A percentile compares a stretch with the other conserved stretches of the same genome.
phyloP scores from a whole-genome alignment of 768 basidiomycete species.

The Melanogaster broomeanus region DNA sequence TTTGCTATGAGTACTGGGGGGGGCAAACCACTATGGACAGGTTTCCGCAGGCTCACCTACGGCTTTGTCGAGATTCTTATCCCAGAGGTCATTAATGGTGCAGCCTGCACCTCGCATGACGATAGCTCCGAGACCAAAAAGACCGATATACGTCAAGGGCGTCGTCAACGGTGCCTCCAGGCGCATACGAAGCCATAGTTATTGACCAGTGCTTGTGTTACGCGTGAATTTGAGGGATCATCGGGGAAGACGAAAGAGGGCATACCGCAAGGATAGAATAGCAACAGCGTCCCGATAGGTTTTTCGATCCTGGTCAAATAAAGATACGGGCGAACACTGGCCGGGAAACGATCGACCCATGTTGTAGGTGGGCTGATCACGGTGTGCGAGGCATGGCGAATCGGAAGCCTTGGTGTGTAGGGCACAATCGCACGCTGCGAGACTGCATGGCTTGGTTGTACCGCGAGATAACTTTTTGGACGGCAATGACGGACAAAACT shows the following conservation, averaged over 20 bases:
- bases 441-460: neutral
- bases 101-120: constrained; percentile 99
- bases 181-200: constrained; percentile 90
- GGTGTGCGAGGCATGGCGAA: constrained; percentile 17
- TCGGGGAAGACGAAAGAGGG: constrained; percentile 12
- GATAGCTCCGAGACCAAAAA: constrained; percentile 89
- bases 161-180: constrained; percentile 63
- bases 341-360: constrained; percentile 72
- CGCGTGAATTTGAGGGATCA: neutral
- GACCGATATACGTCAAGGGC: constrained; percentile 71
- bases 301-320: constrained; percentile 91
- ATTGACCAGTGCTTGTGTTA: constrained; percentile 91
- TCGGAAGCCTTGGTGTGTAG: neutral
- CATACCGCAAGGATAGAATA: constrained; percentile 94
- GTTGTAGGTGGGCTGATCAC: constrained; percentile 31
- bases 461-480: neutral
- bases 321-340: constrained; percentile 70
- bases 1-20: neutral
- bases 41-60: constrained; percentile 62
- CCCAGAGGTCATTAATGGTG: constrained; percentile 99
- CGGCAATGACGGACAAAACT: neutral
- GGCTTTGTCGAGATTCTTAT: constrained; percentile 84
- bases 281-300: constrained; percentile 88
- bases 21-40: neutral
- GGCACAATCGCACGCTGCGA: neutral